Conservation (phyloP, 108 stramenopile species). For the Nitzschia putrida region DNA sequence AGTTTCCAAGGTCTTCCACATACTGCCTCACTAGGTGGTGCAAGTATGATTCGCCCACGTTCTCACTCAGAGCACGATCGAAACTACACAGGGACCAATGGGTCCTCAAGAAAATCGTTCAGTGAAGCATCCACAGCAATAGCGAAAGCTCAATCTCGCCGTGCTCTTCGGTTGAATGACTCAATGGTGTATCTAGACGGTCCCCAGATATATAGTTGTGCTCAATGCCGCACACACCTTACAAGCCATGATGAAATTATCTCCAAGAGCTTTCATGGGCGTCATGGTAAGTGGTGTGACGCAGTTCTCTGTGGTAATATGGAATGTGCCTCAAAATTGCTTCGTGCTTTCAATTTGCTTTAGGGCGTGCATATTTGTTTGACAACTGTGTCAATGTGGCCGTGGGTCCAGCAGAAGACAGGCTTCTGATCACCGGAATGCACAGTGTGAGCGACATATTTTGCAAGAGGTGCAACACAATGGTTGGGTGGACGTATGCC, state of each 20-base stretch:
- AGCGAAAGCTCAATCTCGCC: slow-evolving; percentile 33
- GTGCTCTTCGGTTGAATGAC: slow-evolving; percentile 72
- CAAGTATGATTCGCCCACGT: not conserved
- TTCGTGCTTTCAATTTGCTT: no score
- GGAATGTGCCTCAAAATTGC: not conserved
- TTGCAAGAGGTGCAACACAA: slow-evolving; percentile 84
- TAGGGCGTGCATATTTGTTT: slow-evolving; percentile 88
- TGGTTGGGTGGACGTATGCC: slow-evolving; percentile 95
- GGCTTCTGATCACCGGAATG: slow-evolving; percentile 89
- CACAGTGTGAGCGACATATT: slow-evolving; percentile 92
- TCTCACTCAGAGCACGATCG: slow-evolving; percentile 9
- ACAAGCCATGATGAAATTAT: slow-evolving; percentile 92
- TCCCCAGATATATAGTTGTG: slow-evolving; percentile 86
- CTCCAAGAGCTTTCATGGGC: slow-evolving; percentile 93
- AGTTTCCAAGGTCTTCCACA: not conserved
- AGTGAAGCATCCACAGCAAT: slow-evolving; percentile 1
- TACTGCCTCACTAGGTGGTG: not conserved
- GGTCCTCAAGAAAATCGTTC: slow-evolving; percentile 4
- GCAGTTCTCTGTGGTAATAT: not conserved
- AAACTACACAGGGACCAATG: not conserved
- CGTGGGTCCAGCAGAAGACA: slow-evolving; percentile 77
- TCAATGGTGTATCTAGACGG: slow-evolving; percentile 89
- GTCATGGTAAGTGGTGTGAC: slow-evolving; percentile 66
- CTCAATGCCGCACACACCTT: slow-evolving; percentile 86
- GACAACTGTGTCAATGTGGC: slow-evolving; percentile 86